Evolutionary conservation across 495 filamentous ascomycete species (phyloP).

Genomic region (Astrocystis sublimbata): DNA sequence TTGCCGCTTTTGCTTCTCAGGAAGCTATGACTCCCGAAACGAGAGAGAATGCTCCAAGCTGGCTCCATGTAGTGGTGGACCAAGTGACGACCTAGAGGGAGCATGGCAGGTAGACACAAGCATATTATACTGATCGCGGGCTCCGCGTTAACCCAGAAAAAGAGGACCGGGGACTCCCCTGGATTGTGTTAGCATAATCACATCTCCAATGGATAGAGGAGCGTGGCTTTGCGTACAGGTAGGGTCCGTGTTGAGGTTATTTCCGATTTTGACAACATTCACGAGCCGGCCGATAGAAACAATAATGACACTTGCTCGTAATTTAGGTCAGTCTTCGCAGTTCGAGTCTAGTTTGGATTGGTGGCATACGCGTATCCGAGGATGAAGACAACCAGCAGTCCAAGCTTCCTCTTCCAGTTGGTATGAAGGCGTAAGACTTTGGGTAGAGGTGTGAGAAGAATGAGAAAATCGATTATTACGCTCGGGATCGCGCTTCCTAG

Average conservation of each 20-base stretch:
- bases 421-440: slow-evolving; percentile 38
- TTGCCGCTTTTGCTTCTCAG: background rate
- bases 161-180: background rate
- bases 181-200: background rate
- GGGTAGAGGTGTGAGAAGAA: slow-evolving; percentile 37
- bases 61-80: background rate
- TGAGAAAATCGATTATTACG: slow-evolving; percentile 38
- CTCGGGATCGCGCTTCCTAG: slow-evolving; percentile 24
- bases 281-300: slow-evolving; percentile 18
- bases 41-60: background rate
- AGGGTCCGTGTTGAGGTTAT: background rate
- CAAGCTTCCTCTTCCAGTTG: slow-evolving; percentile 25
- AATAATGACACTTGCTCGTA: slow-evolving; percentile 14
- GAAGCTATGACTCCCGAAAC: background rate
- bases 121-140: slow-evolving; percentile 6
- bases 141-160: slow-evolving; percentile 16
- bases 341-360: background rate
- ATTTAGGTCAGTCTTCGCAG: background rate
- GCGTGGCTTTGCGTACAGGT: slow-evolving; percentile 13
- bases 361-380: slow-evolving; percentile 38
- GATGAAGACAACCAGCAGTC: slow-evolving; percentile 34
- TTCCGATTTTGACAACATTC: slow-evolving; percentile 2
- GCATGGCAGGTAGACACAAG: slow-evolving; percentile 18
- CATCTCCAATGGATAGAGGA: slow-evolving; percentile 3
- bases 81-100: slow-evolving; percentile 9